These are phyloP conservation scores for Penstemon eatonii DNA, from an alignment of 257 asterid species.

Conservation along the genomic window DNA sequence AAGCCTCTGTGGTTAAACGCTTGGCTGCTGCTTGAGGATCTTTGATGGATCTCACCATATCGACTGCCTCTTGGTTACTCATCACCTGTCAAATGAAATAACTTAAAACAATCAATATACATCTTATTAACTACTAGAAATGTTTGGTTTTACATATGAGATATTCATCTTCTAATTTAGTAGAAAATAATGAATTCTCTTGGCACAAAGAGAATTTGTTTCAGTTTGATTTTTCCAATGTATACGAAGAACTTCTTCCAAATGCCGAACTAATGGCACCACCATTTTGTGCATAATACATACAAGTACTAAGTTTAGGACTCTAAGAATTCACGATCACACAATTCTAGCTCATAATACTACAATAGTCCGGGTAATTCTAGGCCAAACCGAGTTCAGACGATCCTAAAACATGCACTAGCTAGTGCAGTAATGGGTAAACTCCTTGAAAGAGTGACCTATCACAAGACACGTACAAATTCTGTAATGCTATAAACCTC, in stretches of 20 bases:
- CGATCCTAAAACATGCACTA: too few species aligned
- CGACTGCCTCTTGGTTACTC: conserved; percentile 76
- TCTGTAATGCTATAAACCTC: too few species aligned
- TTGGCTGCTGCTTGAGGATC: conserved; percentile 82
- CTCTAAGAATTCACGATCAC: not conserved
- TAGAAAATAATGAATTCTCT: not conserved
- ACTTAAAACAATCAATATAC: not conserved
- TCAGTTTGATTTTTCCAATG: not conserved
- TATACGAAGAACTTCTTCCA: not conserved
- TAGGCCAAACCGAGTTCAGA: too few species aligned
- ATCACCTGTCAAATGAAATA: conserved; percentile 57
- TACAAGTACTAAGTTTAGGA: not conserved
- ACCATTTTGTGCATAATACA: not conserved
- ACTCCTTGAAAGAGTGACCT: too few species aligned
- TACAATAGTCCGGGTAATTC: too few species aligned
- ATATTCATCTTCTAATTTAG: not conserved
- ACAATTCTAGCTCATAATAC: not conserved
- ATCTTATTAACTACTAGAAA: conserved; percentile 11
- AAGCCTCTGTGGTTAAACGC: conserved; percentile 69
- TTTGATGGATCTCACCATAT: conserved; percentile 51
- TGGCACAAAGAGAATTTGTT: not conserved
- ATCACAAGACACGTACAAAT: too few species aligned
- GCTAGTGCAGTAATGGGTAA: too few species aligned
- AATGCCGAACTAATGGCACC: not conserved
- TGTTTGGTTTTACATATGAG: not conserved